Conservation (phyloP, 345 rosid species). For the Moricandia arvensis region DNA sequence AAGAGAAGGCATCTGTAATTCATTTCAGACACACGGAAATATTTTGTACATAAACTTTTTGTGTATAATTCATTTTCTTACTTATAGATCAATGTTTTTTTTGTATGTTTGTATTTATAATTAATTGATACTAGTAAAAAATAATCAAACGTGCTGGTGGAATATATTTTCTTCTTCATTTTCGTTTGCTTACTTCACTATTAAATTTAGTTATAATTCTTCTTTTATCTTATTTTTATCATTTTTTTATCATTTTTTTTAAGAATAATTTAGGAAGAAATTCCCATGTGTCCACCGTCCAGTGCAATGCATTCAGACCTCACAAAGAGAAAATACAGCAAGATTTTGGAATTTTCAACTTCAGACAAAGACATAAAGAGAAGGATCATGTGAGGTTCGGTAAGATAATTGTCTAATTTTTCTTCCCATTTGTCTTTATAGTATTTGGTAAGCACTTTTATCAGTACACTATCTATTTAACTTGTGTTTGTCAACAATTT, state of each 20-base stretch:
- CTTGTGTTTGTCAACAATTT: too few species aligned
- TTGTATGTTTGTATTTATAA: background rate
- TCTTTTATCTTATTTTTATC: background rate
- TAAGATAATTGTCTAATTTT: constrained; percentile 1
- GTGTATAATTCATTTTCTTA: background rate
- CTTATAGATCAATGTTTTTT: background rate
- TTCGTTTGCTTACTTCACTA: background rate
- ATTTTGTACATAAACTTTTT: constrained; percentile 13
- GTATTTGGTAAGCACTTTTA: background rate
- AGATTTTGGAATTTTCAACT: background rate
- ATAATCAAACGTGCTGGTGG: background rate
- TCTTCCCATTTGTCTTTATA: background rate
- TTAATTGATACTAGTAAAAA: background rate
- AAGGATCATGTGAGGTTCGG: constrained; percentile 21
- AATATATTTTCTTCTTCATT: background rate
- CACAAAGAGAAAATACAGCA: constrained; percentile 2
- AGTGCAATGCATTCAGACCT: constrained; percentile 27
- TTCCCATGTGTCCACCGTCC: background rate
- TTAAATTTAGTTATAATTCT: background rate
- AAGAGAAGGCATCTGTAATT: constrained; percentile 16
- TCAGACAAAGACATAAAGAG: constrained; percentile 26
- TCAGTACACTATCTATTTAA: background rate
- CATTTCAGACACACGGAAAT: constrained; percentile 11
- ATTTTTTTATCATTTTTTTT: background rate
- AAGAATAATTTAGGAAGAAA: background rate